Base-by-base conservation (phyloP, 257 asterid genomes). In the Sherardia arvensis region DNA sequence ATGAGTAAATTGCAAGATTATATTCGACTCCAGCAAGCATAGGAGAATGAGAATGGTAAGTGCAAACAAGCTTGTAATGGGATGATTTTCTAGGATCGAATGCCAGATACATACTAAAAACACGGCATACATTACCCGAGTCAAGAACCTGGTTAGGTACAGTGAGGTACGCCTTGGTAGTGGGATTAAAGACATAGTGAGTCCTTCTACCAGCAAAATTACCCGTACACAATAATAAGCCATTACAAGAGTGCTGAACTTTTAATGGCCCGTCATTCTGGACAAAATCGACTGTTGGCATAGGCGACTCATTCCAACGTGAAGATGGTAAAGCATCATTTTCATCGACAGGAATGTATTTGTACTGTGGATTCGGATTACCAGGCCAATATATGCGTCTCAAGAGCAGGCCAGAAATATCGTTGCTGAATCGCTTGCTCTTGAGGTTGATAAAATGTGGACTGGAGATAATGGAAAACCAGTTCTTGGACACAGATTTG, bases 401-500 rank as follows among this genome's bases (percentile, higher is more conserved):
- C 40, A 33, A 33, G 2, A 33, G 9, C 22, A 18, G 21, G 51
- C 62, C 64, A 79, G 49, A 59, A 66, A 61, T 7, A 80, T 67
- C 70, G 74, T 80, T 7, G 73, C 74, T 6, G 47, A 33, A 33
- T 33, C 9, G 80, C 30, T 66, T 71, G 55, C 71, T 73, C 10
- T 65, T 18, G 43, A 25, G 74, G 22, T 29, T 33, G n/a, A 32
- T 71, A 5, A 64, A 75, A 27, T 5, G 26, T 0, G 83, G 74
- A 59, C 61, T 25, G 18, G 77, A 64, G 56, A 75, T 77, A 14
- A 77, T 66, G 21, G 78, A 63, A 5, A 67, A 66, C 81, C 83
- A 80, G 54, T n/a, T 67, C 64, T 78, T 77, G 17, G 81, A 81
- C 4, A 78, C 81, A 0, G 51, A 22, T 49, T 75, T 69, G 72